Conservation (phyloP, 345 rosid species). For the Salix viminalis region DNA sequence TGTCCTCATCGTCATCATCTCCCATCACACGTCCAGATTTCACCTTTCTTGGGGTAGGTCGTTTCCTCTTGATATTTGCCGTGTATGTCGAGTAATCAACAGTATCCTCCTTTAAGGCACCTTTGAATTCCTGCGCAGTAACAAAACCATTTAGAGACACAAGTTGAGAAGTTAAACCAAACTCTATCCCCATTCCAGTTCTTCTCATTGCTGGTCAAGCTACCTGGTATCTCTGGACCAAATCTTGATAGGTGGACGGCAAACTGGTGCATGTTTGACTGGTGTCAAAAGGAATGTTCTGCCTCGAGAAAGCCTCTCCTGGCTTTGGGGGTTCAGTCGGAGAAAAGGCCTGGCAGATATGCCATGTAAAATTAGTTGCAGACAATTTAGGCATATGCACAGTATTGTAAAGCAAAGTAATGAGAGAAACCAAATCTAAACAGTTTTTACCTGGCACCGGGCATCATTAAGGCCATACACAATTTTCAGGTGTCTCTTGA, state of each 20-base stretch:
- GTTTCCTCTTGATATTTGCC: conserved; percentile 76
- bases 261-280: conserved; percentile 45
- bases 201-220: neutral
- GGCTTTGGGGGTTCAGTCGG: conserved; percentile 78
- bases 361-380: neutral
- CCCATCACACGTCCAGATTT: conserved; percentile 22
- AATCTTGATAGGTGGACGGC: conserved; percentile 64
- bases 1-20: conserved; percentile 48
- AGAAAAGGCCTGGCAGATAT: conserved; percentile 58
- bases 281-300: conserved; percentile 65
- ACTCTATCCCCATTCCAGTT: neutral
- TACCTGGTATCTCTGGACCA: conserved; percentile 83
- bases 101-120: conserved; percentile 81
- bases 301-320: conserved; percentile 70
- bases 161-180: neutral
- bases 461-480: conserved; percentile 80
- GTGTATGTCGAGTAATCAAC: conserved; percentile 73
- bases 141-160: neutral
- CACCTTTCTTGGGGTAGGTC: conserved; percentile 48
- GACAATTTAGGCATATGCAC: neutral
- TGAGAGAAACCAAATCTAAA: neutral
- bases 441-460: conserved; percentile 76
- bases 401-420: neutral
- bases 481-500: conserved; percentile 86
- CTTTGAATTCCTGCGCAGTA: conserved; percentile 67